Base-by-base conservation (phyloP, 177 flowering plant genomes). In the Tripterygium wilfordii region DNA sequence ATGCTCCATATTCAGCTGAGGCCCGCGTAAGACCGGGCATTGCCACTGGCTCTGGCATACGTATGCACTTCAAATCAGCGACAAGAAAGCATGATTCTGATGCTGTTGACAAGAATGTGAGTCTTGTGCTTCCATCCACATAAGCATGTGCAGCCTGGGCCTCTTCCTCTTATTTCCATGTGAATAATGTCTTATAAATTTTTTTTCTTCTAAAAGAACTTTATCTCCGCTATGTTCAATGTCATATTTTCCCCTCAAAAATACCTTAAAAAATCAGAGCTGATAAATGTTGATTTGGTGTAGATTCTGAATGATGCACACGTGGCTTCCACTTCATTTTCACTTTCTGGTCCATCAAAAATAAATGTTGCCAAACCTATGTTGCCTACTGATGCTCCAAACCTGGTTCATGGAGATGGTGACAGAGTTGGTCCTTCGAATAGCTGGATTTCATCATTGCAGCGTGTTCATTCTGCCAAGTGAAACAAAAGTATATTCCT, bases 371-470 rank as follows among this genome's bases (percentile, higher is more conserved):
- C 71, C 49, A 84, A 71, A 60, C 72, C 72, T 21, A 40, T 63
- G 28, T 32, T 58, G 58, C 68, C 89, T 23, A 22, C 72, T 53
- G 96, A 82, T 57, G 43, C 74, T 23, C 27, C 73, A 31, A 76
- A 74, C 58, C 18, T 60, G 47, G 72, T 66, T 20, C 68, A 69
- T 37, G 87, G 66, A 32, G 36, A 57, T 48, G 69, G 70, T n/a
- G 61, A 60, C 57, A 76, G 56, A 62, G 27, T 63, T 56, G 97
- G 87, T 50, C 75, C 81, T 58, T 79, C 97, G 25, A 69, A 73
- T 59, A 74, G 94, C 65, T 90, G 97, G 97, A 72, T 85, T 49
- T 79, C 88, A 6, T 79, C 88, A 31, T 55, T 90, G 45, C 95
- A 81, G 33, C 85, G 84, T 54, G 74, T 78, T 60, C 76, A 84